These are phyloP conservation scores for Linum usitatissimum DNA, from an alignment of 345 rosid genomes.

Conservation along the genomic window DNA sequence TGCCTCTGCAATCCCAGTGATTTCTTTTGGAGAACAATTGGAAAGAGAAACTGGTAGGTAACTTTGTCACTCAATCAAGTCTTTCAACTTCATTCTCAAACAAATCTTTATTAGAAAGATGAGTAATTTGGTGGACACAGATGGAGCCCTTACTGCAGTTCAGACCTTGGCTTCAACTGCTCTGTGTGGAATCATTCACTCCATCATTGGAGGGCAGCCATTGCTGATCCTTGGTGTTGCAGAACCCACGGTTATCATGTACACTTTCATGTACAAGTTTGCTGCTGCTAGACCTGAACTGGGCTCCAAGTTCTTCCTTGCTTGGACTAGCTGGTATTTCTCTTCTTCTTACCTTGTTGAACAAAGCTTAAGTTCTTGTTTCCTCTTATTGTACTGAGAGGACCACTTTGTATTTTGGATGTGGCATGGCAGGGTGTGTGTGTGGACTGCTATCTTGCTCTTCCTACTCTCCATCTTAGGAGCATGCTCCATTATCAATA, in stretches of 20 bases:
- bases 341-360: not conserved
- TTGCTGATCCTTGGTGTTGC: conserved; percentile 27
- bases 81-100: not conserved
- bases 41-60: conserved; percentile 22
- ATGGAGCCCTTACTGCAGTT: conserved; percentile 20
- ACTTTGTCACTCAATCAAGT: not conserved
- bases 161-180: conserved; percentile 26
- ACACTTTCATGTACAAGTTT: conserved; percentile 24
- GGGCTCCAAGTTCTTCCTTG: conserved; percentile 25
- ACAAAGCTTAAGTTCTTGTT: not conserved
- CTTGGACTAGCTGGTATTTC: conserved; percentile 25
- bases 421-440: conserved; percentile 17
- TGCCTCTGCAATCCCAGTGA: conserved; percentile 28
- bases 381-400: not conserved
- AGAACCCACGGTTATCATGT: conserved; percentile 28
- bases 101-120: not conserved
- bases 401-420: not conserved
- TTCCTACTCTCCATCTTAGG: conserved; percentile 19
- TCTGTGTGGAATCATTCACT: conserved; percentile 22
- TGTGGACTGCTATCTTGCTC: conserved; percentile 23
- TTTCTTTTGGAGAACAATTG: conserved; percentile 25
- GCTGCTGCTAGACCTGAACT: conserved; percentile 19
- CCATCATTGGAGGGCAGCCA: conserved; percentile 25
- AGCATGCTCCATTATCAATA: conserved; percentile 23
- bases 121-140: not conserved